A percentile compares a stretch with the other conserved stretches of the same genome.
These are phyloP conservation scores for Apostasia shenzhenica DNA, from an alignment of 106 monocot genomes.

Conservation along the genomic window DNA sequence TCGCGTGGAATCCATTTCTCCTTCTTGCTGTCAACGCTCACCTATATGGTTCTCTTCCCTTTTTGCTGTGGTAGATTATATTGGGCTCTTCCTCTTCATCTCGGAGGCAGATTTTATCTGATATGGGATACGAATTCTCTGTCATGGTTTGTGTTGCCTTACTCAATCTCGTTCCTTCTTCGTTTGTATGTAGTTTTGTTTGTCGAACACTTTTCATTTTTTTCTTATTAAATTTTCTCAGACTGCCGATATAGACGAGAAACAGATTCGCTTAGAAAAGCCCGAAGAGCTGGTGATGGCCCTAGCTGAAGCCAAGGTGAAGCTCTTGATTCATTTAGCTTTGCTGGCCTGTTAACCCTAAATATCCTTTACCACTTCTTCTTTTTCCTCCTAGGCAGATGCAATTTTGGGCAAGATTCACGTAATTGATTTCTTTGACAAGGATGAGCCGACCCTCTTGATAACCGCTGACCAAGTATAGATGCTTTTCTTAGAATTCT, in stretches of 20 bases:
- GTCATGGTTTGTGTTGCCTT: slow-evolving; percentile 33
- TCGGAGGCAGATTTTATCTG: slow-evolving; percentile 48
- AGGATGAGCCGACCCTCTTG: slow-evolving; percentile 49
- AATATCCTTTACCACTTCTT: slow-evolving; percentile 1
- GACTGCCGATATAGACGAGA: slow-evolving; percentile 79
- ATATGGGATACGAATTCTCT: slow-evolving; percentile 78
- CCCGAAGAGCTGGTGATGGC: slow-evolving; percentile 68
- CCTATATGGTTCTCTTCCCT: background rate
- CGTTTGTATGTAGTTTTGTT: background rate
- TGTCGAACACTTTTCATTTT: background rate
- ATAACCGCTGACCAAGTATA: slow-evolving; percentile 81
- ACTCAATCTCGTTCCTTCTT: background rate
- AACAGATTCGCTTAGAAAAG: slow-evolving; percentile 45
- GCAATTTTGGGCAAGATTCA: slow-evolving; percentile 52
- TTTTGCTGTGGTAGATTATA: slow-evolving; percentile 35
- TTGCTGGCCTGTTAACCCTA: background rate
- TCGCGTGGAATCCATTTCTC: background rate
- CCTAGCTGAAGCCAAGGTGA: slow-evolving; percentile 59
- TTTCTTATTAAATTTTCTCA: slow-evolving; percentile 7
- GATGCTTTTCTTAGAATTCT: background rate
- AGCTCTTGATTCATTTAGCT: background rate
- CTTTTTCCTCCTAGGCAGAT: slow-evolving; percentile 43
- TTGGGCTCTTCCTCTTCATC: slow-evolving; percentile 68
- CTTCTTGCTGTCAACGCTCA: background rate
- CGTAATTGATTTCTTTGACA: slow-evolving; percentile 15